A percentile compares a stretch with the other conserved stretches of the same genome.
Evolutionary conservation across 768 basidiomycete genomes (phyloP).

Genomic region (Boletus barrowsii): DNA sequence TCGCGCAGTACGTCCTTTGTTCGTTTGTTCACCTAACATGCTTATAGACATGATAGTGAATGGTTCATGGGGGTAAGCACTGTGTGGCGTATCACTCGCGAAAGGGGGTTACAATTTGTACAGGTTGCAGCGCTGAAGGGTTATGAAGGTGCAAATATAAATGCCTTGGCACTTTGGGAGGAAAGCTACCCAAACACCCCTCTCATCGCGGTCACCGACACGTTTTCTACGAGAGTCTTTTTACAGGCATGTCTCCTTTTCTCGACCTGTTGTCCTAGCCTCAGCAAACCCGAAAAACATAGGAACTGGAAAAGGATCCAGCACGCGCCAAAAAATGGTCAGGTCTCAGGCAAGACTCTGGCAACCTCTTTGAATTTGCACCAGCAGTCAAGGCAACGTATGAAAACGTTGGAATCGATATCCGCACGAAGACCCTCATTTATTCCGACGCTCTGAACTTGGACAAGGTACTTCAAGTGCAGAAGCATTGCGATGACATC

Average conservation of each 20-base stretch:
- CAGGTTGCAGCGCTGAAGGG: constrained; percentile 83
- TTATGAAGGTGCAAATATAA: constrained; percentile 71
- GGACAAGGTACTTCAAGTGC: constrained; percentile 65
- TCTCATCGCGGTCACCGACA: constrained; percentile 88
- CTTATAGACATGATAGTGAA: constrained; percentile 48
- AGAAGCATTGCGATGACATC: constrained; percentile 68
- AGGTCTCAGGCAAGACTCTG: constrained; percentile 90
- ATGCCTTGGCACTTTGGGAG: constrained; percentile 87
- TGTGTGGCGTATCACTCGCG: background rate
- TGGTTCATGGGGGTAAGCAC: constrained; percentile 84
- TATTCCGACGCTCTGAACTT: constrained; percentile 82
- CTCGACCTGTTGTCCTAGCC: background rate
- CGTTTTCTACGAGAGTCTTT: constrained; percentile 85
- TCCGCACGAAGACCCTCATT: constrained; percentile 63
- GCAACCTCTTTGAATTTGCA: constrained; percentile 83
- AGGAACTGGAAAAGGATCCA: constrained; percentile 60
- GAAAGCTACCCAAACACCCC: constrained; percentile 55
- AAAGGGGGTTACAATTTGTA: background rate
- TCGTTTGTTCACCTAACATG: background rate
- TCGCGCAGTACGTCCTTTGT: constrained; percentile 69
- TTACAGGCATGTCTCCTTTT: constrained; percentile 54
- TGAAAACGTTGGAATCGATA: constrained; percentile 64
- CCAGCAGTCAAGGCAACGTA: constrained; percentile 71
- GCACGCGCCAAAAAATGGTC: constrained; percentile 70
- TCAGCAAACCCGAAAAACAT: background rate